phyloP scores from a whole-genome alignment of 805 yeast species.

The Sungouiozyma ichnusensis region DNA sequence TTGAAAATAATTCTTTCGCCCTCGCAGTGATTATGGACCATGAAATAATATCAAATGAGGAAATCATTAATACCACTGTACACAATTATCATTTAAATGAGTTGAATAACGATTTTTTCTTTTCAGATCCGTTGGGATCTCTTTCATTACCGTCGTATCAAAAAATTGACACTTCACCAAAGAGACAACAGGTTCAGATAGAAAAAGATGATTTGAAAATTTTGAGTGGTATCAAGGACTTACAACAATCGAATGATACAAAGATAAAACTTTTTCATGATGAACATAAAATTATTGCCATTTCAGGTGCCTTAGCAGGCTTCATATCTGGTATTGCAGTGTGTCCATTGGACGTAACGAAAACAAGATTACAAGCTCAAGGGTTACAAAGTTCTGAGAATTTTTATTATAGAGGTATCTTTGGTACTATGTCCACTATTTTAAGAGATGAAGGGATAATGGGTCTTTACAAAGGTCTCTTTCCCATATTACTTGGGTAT shows the following conservation, averaged over 20 bases:
- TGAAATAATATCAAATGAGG: neutral
- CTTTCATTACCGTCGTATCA: neutral
- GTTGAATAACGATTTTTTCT: neutral
- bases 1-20: too few species aligned
- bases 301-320: constrained; percentile 92
- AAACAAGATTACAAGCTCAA: constrained; percentile 89
- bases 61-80: neutral
- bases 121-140: neutral
- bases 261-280: constrained; percentile 14
- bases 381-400: constrained; percentile 37
- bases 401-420: constrained; percentile 45
- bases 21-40: neutral
- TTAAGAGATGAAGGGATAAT: constrained; percentile 65
- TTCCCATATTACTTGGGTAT: constrained; percentile 88
- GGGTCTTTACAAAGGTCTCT: constrained; percentile 83
- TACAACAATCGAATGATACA: neutral
- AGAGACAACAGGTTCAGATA: constrained; percentile 6
- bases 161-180: neutral
- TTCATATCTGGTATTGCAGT: constrained; percentile 80
- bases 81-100: neutral
- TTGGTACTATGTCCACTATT: constrained; percentile 57
- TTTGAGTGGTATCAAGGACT: neutral
- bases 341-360: constrained; percentile 93
- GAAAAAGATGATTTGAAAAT: constrained; percentile 2
- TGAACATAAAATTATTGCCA: constrained; percentile 54